Conservation (phyloP, 129 eudicot species). For the Helianthus annuus region DNA sequence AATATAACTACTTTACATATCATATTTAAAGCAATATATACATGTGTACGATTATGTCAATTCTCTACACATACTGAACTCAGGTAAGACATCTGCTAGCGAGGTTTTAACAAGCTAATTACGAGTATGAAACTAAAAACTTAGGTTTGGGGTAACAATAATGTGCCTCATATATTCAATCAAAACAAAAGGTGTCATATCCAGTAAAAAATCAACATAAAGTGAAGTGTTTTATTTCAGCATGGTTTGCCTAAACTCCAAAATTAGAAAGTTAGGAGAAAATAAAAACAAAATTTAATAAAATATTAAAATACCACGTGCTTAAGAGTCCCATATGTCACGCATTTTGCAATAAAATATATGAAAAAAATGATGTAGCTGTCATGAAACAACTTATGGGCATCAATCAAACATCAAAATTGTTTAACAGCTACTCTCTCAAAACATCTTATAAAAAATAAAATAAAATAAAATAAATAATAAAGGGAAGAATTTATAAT, state of each 20-base stretch:
- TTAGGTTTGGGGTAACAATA: no score
- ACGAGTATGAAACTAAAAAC: no score
- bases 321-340: neutral
- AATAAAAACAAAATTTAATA: neutral
- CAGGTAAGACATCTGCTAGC: no score
- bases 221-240: neutral
- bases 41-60: no score
- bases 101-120: no score
- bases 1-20: no score
- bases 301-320: neutral
- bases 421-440: constrained; percentile 23
- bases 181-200: neutral
- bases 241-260: neutral
- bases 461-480: neutral
- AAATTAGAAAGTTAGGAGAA: no score
- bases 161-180: no score
- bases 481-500: neutral
- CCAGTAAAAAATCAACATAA: no score
- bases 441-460: constrained; percentile 21
- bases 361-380: neutral
- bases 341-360: neutral
- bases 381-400: constrained; percentile 1
- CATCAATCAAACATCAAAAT: constrained; percentile 30
- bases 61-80: no score
- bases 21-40: no score